These are phyloP conservation scores for Fusarium duplospermum DNA, from an alignment of 2,329 filamentous ascomycete genomes.

Conservation along the genomic window DNA sequence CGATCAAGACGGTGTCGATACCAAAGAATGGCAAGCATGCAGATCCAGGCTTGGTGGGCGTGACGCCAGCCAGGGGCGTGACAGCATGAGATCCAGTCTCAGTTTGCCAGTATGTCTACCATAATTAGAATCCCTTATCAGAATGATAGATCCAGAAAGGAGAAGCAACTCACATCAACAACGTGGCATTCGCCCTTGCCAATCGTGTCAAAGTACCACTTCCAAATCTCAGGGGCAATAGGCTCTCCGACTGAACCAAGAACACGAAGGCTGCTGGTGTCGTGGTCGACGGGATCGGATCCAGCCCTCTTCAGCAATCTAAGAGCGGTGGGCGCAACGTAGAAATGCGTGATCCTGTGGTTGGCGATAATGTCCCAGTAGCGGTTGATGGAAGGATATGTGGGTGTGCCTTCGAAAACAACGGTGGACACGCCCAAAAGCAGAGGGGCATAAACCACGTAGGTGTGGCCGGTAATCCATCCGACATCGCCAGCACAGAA, in stretches of 20 bases:
- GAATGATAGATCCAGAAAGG: no score
- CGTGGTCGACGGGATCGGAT: conserved; percentile 78
- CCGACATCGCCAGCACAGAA: conserved; percentile 97
- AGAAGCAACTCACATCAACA: conserved; percentile 84
- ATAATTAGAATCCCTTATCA: background rate
- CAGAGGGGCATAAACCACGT: conserved; percentile 92
- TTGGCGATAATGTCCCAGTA: conserved; percentile 97
- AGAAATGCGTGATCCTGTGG: conserved; percentile 93
- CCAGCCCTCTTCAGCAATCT: conserved; percentile 91
- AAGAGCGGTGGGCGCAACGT: conserved; percentile 91
- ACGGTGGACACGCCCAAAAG: conserved; percentile 89
- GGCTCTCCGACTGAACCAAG: conserved; percentile 93
- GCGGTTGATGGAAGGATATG: conserved; percentile 91
- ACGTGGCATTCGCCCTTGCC: conserved; percentile 90
- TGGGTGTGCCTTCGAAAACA: conserved; percentile 94
- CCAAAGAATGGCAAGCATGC: conserved; percentile 97
- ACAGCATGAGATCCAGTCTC: conserved; percentile 96
- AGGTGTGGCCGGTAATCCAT: conserved; percentile 97
- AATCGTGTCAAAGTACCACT: conserved; percentile 94
- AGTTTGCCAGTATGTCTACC: conserved; percentile 96
- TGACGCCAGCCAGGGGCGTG: conserved; percentile 87
- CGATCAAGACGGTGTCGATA: conserved; percentile 92
- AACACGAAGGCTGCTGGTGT: conserved; percentile 86
- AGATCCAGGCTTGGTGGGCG: conserved; percentile 91
- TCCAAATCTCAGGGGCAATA: conserved; percentile 97